These are phyloP conservation scores for Diaporthe sp. DNA, from an alignment of 2,329 filamentous ascomycete species.

Conservation along the genomic window DNA sequence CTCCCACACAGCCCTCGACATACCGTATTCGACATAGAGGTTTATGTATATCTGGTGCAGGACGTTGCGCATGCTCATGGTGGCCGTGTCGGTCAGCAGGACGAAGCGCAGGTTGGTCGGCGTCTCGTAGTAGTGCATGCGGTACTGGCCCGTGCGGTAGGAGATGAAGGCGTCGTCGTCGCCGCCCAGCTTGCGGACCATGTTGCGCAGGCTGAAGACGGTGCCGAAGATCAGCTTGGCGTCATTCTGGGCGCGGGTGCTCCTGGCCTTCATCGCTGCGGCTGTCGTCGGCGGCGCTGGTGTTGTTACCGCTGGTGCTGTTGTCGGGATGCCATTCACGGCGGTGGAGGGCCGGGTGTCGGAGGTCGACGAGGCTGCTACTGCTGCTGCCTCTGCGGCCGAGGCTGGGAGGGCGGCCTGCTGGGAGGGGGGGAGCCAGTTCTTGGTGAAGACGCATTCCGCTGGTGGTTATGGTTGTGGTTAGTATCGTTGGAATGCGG, in stretches of 20 bases:
- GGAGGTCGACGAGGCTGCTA: conserved; percentile 54
- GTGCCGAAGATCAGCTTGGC: conserved; percentile 98
- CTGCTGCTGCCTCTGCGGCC: conserved; percentile 38
- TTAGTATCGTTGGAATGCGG: conserved; percentile 28
- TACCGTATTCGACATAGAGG: conserved; percentile 95
- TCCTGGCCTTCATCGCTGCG: background rate
- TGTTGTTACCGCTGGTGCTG: conserved; percentile 32
- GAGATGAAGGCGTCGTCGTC: conserved; percentile 95
- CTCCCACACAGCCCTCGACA: conserved; percentile 40
- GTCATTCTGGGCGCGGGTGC: conserved; percentile 69
- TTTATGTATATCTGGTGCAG: conserved; percentile 99
- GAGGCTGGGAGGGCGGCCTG: conserved; percentile 50
- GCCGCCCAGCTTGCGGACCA: conserved; percentile 94
- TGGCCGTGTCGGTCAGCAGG: conserved; percentile 91
- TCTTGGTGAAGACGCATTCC: conserved; percentile 95
- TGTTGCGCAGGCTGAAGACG: conserved; percentile 95
- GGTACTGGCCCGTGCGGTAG: conserved; percentile 94
- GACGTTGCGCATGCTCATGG: conserved; percentile 91
- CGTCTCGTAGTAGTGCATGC: conserved; percentile 99
- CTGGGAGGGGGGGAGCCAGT: conserved; percentile 72
- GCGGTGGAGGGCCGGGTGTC: conserved; percentile 38
- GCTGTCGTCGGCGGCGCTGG: conserved; percentile 1
- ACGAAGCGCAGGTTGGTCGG: conserved; percentile 96
- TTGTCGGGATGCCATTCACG: conserved; percentile 31
- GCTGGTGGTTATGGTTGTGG: conserved; percentile 62